phyloP scores from a whole-genome alignment of 1,284 basidiomycete species.

The Leccinum fallax region DNA sequence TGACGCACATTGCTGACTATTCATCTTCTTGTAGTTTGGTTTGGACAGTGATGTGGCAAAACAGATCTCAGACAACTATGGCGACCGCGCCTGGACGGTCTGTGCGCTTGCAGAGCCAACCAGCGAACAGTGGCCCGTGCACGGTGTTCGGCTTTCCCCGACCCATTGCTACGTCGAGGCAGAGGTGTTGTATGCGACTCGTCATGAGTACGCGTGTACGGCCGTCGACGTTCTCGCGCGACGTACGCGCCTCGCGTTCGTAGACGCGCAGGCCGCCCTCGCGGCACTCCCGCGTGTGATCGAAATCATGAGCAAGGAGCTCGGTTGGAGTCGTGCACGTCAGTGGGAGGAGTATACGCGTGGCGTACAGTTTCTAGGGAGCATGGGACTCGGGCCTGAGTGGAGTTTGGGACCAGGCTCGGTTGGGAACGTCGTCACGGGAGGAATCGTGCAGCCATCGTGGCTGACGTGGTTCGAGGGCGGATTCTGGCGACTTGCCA shows the following conservation, averaged over 20 bases:
- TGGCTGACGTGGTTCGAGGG: conserved; percentile 31
- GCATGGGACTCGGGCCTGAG: conserved; percentile 71
- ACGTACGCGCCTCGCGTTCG: conserved; percentile 89
- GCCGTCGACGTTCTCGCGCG: conserved; percentile 93
- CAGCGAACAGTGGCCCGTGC: conserved; percentile 81
- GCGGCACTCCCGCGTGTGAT: conserved; percentile 86
- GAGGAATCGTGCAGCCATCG: neutral
- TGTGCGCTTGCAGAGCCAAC: conserved; percentile 82
- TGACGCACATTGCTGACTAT: conserved; percentile 1
- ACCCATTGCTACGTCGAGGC: conserved; percentile 93
- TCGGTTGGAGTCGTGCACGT: conserved; percentile 71
- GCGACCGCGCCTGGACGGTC: conserved; percentile 95
- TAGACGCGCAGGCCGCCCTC: conserved; percentile 88
- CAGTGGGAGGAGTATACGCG: conserved; percentile 62
- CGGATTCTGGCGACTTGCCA: conserved; percentile 29
- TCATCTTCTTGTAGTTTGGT: conserved; percentile 59
- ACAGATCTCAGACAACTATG: conserved; percentile 93
- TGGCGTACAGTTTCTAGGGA: conserved; percentile 65
- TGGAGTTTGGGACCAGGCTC: conserved; percentile 14
- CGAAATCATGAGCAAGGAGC: conserved; percentile 89
- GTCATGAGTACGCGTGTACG: conserved; percentile 90
- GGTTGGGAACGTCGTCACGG: conserved; percentile 10
- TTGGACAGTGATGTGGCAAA: conserved; percentile 91
- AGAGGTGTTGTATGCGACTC: conserved; percentile 89
- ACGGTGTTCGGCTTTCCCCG: conserved; percentile 77